Percentiles rank a stretch among this genome's conserved stretches.
Conservation (phyloP, 352 stramenopile species). For the Saprolegnia parasitica region DNA sequence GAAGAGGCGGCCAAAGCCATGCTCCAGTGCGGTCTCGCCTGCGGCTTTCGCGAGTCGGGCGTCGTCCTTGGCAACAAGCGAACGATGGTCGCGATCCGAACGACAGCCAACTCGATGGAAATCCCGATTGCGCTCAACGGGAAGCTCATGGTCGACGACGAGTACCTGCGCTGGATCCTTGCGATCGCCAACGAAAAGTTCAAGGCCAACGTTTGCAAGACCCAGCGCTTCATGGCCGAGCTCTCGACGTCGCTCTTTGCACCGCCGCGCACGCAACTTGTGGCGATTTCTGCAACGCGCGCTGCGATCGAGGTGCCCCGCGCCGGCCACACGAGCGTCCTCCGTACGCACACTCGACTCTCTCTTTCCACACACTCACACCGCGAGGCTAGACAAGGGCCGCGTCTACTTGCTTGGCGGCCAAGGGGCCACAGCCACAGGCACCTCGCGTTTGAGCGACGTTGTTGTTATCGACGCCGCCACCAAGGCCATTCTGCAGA, state of each 20-base stretch:
- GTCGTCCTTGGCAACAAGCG: conserved; percentile 84
- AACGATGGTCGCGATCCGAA: conserved; percentile 89
- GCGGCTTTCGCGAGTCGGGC: conserved; percentile 86
- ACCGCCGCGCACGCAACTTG: background rate
- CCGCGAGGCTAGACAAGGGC: background rate
- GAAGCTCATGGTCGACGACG: conserved; percentile 56
- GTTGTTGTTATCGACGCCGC: background rate
- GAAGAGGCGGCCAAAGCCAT: conserved; percentile 70
- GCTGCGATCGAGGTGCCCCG: conserved; percentile 30
- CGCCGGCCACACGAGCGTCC: conserved; percentile 58
- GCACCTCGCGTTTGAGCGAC: conserved; percentile 36
- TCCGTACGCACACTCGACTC: conserved; percentile 11
- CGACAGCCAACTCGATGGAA: conserved; percentile 80
- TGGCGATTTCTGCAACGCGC: background rate
- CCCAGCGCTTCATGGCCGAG: conserved; percentile 56
- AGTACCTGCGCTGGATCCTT: conserved; percentile 71
- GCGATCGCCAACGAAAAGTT: conserved; percentile 85
- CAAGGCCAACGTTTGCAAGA: conserved; percentile 63
- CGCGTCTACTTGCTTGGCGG: conserved; percentile 61
- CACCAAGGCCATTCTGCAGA: background rate
- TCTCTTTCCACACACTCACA: background rate
- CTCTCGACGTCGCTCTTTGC: conserved; percentile 44
- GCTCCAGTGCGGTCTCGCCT: conserved; percentile 73
- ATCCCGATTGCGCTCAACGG: conserved; percentile 63
- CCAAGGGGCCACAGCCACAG: conserved; percentile 48